Evolutionary conservation across 805 yeast species (phyloP).

Genomic region (Hanseniaspora hatyaiensis): DNA sequence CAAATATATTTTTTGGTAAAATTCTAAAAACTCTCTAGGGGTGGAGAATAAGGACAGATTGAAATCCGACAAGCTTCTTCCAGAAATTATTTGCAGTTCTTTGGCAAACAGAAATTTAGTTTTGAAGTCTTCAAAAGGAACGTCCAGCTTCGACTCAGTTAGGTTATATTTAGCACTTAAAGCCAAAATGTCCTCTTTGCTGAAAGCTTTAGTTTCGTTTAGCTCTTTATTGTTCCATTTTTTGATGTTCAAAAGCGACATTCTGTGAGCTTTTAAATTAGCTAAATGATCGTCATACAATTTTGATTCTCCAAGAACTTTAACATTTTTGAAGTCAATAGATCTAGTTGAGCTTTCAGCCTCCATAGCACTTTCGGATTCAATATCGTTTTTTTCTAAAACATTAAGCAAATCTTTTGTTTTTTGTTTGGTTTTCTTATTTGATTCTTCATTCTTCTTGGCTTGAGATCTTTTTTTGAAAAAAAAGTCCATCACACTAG

Average conservation of each 20-base stretch:
- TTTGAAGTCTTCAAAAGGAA: conserved; percentile 25
- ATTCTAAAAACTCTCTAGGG: conserved; percentile 25
- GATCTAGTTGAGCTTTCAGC: not conserved
- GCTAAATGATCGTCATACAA: not conserved
- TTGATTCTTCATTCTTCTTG: not conserved
- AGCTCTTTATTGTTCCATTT: not conserved
- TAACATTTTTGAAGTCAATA: conserved; percentile 2
- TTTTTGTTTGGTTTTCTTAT: not conserved
- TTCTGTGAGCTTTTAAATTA: conserved; percentile 2
- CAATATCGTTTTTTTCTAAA: conserved; percentile 6
- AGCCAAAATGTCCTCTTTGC: conserved; percentile 4
- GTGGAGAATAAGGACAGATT: conserved; percentile 27
- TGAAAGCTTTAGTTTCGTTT: not conserved
- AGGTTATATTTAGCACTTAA: conserved; percentile 18
- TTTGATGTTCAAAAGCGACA: not conserved
- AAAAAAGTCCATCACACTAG: conserved; percentile 1
- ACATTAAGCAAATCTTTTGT: not conserved
- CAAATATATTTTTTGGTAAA: conserved; percentile 24
- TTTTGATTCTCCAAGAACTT: conserved; percentile 1
- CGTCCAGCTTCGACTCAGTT: conserved; percentile 17
- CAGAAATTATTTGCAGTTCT: conserved; percentile 30
- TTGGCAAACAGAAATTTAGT: conserved; percentile 31
- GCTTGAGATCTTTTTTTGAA: not conserved
- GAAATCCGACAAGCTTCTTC: conserved; percentile 32
- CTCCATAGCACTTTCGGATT: not conserved